Evolutionary conservation across 176 grass and related monocot genomes (phyloP).

Genomic region (Tillandsia leiboldiana): DNA sequence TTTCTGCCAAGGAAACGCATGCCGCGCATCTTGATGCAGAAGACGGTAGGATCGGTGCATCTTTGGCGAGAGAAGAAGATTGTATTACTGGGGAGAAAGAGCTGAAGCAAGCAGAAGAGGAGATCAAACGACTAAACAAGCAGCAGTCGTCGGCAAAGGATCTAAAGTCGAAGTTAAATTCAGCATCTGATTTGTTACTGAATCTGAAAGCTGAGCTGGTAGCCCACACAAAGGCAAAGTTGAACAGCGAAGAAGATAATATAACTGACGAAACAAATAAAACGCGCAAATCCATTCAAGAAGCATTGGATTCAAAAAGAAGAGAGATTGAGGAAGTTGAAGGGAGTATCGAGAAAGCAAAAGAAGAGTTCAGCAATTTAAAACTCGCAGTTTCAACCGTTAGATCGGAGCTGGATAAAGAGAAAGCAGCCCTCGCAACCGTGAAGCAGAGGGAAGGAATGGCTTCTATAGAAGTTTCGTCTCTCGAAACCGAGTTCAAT

Average conservation of each 20-base stretch:
- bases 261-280: constrained; percentile 36
- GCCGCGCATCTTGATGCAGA: constrained; percentile 68
- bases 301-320: constrained; percentile 44
- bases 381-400: constrained; percentile 39
- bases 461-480: constrained; percentile 75
- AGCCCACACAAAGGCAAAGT: constrained; percentile 50
- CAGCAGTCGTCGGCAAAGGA: constrained; percentile 44
- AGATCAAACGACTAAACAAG: constrained; percentile 48
- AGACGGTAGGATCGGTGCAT: constrained; percentile 62
- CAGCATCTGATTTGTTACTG: constrained; percentile 32
- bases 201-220: constrained; percentile 48
- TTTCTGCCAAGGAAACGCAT: constrained; percentile 65
- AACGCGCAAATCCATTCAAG: constrained; percentile 43
- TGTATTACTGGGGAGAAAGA: constrained; percentile 74
- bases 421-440: constrained; percentile 50
- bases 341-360: constrained; percentile 44
- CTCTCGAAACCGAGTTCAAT: constrained; percentile 71
- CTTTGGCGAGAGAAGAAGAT: constrained; percentile 72
- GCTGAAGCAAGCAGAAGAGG: constrained; percentile 56
- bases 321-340: constrained; percentile 61
- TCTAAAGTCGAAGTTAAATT: constrained; percentile 35
- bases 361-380: constrained; percentile 47
- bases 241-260: constrained; percentile 38
- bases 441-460: constrained; percentile 82
- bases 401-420: constrained; percentile 50